Conservation (phyloP, 2,329 filamentous ascomycete species). For the Colletotrichum costaricense region DNA sequence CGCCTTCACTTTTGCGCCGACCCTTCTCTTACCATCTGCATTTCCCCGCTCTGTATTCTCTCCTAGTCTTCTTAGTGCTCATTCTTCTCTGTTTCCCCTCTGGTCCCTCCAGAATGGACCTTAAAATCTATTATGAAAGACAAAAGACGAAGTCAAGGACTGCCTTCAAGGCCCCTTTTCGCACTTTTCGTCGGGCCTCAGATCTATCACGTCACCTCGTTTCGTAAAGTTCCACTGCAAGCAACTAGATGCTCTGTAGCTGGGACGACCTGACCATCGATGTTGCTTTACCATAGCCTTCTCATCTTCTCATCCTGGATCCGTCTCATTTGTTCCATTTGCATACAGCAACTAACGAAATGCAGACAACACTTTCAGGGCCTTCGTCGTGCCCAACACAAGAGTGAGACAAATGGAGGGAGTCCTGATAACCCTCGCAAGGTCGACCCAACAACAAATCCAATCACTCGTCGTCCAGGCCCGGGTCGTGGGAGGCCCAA, state of each 20-base stretch:
- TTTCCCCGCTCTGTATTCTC: background rate
- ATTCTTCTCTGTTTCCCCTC: background rate
- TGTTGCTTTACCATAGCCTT: background rate
- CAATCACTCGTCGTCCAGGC: conserved; percentile 70
- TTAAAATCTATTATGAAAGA: background rate
- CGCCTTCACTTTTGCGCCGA: background rate
- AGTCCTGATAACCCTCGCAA: conserved; percentile 49
- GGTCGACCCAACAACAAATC: conserved; percentile 64
- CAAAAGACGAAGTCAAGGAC: background rate
- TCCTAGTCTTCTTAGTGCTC: background rate
- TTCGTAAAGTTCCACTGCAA: background rate
- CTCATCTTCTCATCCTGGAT: background rate
- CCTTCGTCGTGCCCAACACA: conserved; percentile 65
- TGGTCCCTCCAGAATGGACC: background rate
- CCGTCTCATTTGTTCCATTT: background rate
- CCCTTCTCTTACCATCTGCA: background rate
- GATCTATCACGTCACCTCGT: background rate
- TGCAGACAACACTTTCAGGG: conserved; percentile 72
- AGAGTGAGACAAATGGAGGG: conserved; percentile 55
- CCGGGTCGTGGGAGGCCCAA: conserved; percentile 66
- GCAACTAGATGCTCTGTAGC: background rate
- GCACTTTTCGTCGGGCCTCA: background rate
- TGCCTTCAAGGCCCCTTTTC: background rate
- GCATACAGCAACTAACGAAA: conserved; percentile 11
- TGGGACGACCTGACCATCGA: background rate